Percentiles rank a stretch among this genome's conserved stretches.
These are phyloP conservation scores for Tolypocladium guangdongense DNA, from an alignment of 2,329 filamentous ascomycete genomes.

Conservation along the genomic window DNA sequence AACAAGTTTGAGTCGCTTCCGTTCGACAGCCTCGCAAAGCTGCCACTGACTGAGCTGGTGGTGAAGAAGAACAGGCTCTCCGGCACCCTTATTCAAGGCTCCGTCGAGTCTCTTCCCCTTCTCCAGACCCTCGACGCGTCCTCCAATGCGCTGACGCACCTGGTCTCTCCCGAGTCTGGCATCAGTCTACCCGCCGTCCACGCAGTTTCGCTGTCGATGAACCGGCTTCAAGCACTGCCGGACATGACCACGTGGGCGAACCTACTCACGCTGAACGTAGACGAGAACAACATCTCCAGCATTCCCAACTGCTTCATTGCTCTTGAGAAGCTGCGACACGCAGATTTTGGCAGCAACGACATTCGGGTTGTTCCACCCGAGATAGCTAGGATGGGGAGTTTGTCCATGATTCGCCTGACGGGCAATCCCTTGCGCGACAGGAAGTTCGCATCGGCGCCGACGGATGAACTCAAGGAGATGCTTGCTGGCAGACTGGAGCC, in stretches of 20 bases:
- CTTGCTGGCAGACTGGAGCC: conserved; percentile 58
- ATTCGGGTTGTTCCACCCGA: conserved; percentile 65
- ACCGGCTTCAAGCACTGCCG: conserved; percentile 64
- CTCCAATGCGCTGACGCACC: conserved; percentile 57
- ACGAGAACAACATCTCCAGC: conserved; percentile 68
- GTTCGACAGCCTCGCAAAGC: conserved; percentile 53
- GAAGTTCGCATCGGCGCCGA: conserved; percentile 70
- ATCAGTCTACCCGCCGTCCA: conserved; percentile 63
- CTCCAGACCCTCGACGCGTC: conserved; percentile 71
- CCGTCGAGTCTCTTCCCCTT: conserved; percentile 44
- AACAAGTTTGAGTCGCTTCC: conserved; percentile 66
- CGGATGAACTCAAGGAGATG: conserved; percentile 69
- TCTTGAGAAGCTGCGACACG: conserved; percentile 58
- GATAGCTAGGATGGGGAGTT: conserved; percentile 66
- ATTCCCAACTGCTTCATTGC: conserved; percentile 68
- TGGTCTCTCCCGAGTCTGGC: conserved; percentile 30
- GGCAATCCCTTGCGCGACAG: conserved; percentile 89
- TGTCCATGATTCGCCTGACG: conserved; percentile 65
- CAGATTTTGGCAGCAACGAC: conserved; percentile 79
- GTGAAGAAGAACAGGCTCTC: conserved; percentile 69
- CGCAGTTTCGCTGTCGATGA: conserved; percentile 67
- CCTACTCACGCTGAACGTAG: conserved; percentile 62
- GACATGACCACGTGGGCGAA: conserved; percentile 63
- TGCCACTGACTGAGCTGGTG: conserved; percentile 64
- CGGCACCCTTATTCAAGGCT: conserved; percentile 58